Percentiles rank a stretch among this genome's conserved stretches.
Evolutionary conservation across 352 stramenopile species (phyloP).

Genomic region (Vaucheria bursata): DNA sequence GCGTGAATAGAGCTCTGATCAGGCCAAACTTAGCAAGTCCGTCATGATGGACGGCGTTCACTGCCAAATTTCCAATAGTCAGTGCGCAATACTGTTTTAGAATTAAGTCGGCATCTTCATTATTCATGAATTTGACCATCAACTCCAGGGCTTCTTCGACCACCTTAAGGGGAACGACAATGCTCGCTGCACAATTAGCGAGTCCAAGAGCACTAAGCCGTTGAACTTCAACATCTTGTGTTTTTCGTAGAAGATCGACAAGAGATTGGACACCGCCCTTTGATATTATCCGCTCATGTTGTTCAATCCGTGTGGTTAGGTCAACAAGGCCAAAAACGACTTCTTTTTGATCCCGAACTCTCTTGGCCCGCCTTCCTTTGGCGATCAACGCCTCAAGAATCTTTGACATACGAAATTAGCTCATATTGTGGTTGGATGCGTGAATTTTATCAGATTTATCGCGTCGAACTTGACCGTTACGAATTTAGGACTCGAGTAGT

Average conservation of each 20-base stretch:
- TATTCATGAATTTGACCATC: slow-evolving; percentile 76
- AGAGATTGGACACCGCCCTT: slow-evolving; percentile 87
- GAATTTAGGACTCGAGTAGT: too few relatives aligned
- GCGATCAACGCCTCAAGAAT: slow-evolving; percentile 90
- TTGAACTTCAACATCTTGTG: slow-evolving; percentile 79
- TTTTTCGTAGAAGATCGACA: slow-evolving; percentile 75
- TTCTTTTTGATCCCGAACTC: slow-evolving; percentile 85
- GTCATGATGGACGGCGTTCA: slow-evolving; percentile 84
- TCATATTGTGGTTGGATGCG: too few relatives aligned
- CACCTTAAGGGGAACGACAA: slow-evolving; percentile 73
- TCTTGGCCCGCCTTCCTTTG: slow-evolving; percentile 79
- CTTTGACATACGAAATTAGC: slow-evolving; percentile 78
- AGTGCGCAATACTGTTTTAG: slow-evolving; percentile 89
- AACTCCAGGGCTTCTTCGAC: slow-evolving; percentile 78
- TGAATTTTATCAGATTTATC: too few relatives aligned
- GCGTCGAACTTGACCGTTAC: too few relatives aligned
- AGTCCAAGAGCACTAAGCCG: slow-evolving; percentile 83
- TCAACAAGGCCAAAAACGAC: slow-evolving; percentile 88
- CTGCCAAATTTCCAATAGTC: slow-evolving; percentile 85
- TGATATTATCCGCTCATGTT: slow-evolving; percentile 51
- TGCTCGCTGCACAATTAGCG: slow-evolving; percentile 74
- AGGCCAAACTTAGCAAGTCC: slow-evolving; percentile 78
- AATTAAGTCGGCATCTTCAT: slow-evolving; percentile 72
- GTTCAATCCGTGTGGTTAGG: slow-evolving; percentile 75
- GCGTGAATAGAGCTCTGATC: slow-evolving; percentile 75